Evolutionary conservation across 805 yeast genomes (phyloP).

Genomic region (Debaryomyces prosopidis): DNA sequence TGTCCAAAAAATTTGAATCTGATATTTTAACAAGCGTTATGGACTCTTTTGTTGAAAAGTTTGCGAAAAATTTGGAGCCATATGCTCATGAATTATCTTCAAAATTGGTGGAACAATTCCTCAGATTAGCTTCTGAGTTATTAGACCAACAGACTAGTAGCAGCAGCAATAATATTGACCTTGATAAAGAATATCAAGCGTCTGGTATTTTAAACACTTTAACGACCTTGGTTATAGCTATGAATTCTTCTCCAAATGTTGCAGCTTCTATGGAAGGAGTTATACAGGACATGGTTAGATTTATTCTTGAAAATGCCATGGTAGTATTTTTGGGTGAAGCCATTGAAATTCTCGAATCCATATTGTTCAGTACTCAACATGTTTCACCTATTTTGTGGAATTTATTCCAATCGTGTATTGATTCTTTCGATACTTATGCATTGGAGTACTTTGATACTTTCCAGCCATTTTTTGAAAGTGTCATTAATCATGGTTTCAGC

Average conservation of each 20-base stretch:
- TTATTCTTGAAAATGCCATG: slow-evolving; percentile 41
- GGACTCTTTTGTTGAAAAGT: slow-evolving; percentile 47
- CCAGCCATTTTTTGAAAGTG: slow-evolving; percentile 56
- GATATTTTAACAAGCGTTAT: slow-evolving; percentile 45
- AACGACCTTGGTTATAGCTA: slow-evolving; percentile 43
- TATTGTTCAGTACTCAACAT: slow-evolving; percentile 51
- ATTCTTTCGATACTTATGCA: slow-evolving; percentile 60
- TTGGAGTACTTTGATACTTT: slow-evolving; percentile 58
- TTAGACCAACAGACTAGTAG: slow-evolving; percentile 23
- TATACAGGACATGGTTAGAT: slow-evolving; percentile 33
- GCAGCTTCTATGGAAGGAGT: slow-evolving; percentile 33
- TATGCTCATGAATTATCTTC: slow-evolving; percentile 42
- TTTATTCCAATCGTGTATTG: slow-evolving; percentile 47
- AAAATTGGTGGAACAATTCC: slow-evolving; percentile 70
- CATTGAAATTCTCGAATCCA: slow-evolving; percentile 51
- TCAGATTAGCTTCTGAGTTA: slow-evolving; percentile 64
- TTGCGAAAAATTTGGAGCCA: slow-evolving; percentile 43
- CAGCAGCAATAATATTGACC: slow-evolving; percentile 17
- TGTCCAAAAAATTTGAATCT: slow-evolving; percentile 44
- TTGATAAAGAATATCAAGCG: slow-evolving; percentile 46
- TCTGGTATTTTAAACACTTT: slow-evolving; percentile 43
- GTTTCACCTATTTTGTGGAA: slow-evolving; percentile 57
- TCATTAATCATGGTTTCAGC: slow-evolving; percentile 52
- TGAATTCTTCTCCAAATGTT: slow-evolving; percentile 41
- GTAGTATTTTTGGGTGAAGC: slow-evolving; percentile 37